These are phyloP conservation scores for Cercospora nicotianae DNA, from an alignment of 2,329 filamentous ascomycete species.

Conservation along the genomic window DNA sequence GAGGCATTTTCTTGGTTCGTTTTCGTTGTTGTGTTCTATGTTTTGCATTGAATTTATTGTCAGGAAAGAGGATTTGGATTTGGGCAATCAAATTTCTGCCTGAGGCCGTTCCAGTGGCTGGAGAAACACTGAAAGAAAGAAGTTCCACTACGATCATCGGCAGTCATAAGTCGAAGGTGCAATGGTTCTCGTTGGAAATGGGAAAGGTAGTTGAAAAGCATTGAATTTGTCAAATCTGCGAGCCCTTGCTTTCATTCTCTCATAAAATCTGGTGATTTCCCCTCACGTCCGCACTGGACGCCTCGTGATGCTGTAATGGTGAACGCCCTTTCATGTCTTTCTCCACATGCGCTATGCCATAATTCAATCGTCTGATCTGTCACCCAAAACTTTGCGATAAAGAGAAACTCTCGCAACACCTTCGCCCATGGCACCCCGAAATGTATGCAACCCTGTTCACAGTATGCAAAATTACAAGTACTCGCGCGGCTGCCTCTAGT, in stretches of 20 bases:
- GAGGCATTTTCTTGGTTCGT: not conserved
- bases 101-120: not conserved
- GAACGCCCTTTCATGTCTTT: not conserved
- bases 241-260: not conserved
- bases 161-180: not conserved
- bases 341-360: not conserved
- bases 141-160: too few species aligned
- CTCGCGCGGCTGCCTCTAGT: conserved; percentile 42
- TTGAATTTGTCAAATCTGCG: not conserved
- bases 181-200: not conserved
- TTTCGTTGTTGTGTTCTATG: not conserved
- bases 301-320: not conserved
- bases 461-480: not conserved
- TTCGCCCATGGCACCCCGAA: not conserved
- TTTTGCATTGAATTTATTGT: not conserved
- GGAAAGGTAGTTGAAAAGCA: not conserved
- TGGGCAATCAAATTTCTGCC: not conserved
- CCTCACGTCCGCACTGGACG: not conserved
- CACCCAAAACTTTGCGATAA: not conserved
- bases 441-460: not conserved
- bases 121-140: too few species aligned
- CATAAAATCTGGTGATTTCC: not conserved
- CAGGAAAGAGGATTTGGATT: not conserved
- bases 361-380: not conserved
- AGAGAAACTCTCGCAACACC: not conserved